phyloP scores from a whole-genome alignment of 495 filamentous ascomycete species.

The Talaromyces liani region DNA sequence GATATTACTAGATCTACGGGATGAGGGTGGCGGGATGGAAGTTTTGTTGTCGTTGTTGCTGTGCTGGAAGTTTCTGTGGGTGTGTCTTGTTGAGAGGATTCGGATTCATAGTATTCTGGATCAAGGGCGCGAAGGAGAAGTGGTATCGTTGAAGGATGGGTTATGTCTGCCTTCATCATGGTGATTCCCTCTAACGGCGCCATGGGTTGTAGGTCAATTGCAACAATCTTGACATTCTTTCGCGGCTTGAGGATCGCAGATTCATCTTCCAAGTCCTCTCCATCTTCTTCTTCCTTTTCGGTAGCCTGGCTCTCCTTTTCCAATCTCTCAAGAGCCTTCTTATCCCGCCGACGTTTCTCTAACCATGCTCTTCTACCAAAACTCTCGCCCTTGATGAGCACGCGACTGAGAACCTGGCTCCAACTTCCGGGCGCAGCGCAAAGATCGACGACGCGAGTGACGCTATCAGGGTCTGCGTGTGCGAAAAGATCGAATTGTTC shows the following conservation, averaged over 20 bases:
- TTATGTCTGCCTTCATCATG: slow-evolving; percentile 89
- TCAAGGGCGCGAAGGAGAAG: slow-evolving; percentile 79
- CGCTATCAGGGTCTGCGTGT: slow-evolving; percentile 45
- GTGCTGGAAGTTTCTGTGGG: slow-evolving; percentile 32
- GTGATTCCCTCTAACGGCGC: slow-evolving; percentile 85
- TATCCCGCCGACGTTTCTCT: slow-evolving; percentile 60
- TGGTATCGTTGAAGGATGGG: slow-evolving; percentile 89
- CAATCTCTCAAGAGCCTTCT: slow-evolving; percentile 21
- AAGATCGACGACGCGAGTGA: slow-evolving; percentile 91
- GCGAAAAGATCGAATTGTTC: slow-evolving; percentile 95
- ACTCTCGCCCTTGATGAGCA: slow-evolving; percentile 85
- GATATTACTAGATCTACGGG: slow-evolving; percentile 88
- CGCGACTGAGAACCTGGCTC: slow-evolving; percentile 90
- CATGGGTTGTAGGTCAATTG: slow-evolving; percentile 95
- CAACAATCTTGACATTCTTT: slow-evolving; percentile 82
- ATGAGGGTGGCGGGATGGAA: slow-evolving; percentile 42
- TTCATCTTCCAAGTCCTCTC: slow-evolving; percentile 20
- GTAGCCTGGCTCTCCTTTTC: slow-evolving; percentile 10
- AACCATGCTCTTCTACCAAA: slow-evolving; percentile 80
- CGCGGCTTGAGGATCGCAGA: slow-evolving; percentile 41
- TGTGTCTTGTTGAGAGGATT: slow-evolving; percentile 13
- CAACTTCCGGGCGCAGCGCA: slow-evolving; percentile 95
- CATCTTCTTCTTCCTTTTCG: slow-evolving; percentile 19
- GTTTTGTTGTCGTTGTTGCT: slow-evolving; percentile 24
- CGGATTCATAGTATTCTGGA: slow-evolving; percentile 54